Base-by-base conservation (phyloP, 306 rosid genomes). In the Cucurbita pepo region DNA sequence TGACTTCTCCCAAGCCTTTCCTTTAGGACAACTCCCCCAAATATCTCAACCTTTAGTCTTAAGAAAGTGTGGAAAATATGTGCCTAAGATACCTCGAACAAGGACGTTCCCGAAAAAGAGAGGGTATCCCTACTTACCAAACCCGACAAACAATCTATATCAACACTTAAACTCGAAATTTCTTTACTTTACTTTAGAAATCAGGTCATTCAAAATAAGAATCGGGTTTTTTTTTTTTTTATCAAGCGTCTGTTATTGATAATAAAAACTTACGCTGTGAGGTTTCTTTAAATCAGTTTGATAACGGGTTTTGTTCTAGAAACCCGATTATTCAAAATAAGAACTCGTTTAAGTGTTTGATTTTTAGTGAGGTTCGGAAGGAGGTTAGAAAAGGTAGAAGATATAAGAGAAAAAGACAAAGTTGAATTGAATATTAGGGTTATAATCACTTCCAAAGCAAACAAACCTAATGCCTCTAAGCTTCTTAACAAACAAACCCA, bases 391-490 rank as follows among this genome's bases (percentile, higher is more conserved):
- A 88, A 89, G 88, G 73, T 71, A 82, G 15, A 25, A 1, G 25
- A 54, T 73, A 69, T 70, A 21, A 16, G 76, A 79, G 75, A 53
- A 74, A 53, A 75, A 56, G 75, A 73, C 73, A 82, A 77, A 76
- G 77, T 77, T 79, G 79, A 82, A 72, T 69, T 75, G 62, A 58
- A 70, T 57, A 37, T 62, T 59, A 60, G 56, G 71, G 75, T 72
- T 74, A 79, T 81, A 82, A 84, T 82, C 88, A 78, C 94, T 85
- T 88, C 78, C 71, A 18, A 90, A 86, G 87, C 92, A 88, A 88
- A 89, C 88, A 80, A 80, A 82, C 19, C 55, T 69, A 75, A 79
- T 77, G 47, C 74, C 77, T 44, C 4, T 0, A 65, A 65, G 10
- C 56, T 69, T 69, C 38, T 65, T 65, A 69, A 66, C 76, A 77